phyloP scores from a whole-genome alignment of 768 basidiomycete species.

The Auriscalpium microsporum region DNA sequence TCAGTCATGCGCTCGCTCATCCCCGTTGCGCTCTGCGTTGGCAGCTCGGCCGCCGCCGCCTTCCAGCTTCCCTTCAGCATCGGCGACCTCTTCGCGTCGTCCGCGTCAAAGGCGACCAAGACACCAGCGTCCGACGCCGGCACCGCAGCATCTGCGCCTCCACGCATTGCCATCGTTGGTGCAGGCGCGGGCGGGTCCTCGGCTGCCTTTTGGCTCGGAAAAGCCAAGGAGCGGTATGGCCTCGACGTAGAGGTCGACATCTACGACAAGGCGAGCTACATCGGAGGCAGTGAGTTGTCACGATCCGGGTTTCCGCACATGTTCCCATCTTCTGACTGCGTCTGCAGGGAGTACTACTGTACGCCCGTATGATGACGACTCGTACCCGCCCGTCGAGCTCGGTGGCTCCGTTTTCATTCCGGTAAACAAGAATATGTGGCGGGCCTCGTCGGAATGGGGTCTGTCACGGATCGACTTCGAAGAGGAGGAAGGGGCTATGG shows the following conservation, averaged over 20 bases:
- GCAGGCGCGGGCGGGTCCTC: slow-evolving; percentile 85
- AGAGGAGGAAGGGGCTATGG: slow-evolving; percentile 43
- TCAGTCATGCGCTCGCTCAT: slow-evolving; percentile 8
- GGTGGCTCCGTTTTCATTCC: slow-evolving; percentile 85
- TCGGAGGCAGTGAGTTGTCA: slow-evolving; percentile 73
- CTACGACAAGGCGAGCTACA: slow-evolving; percentile 66
- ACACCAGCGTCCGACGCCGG: background rate
- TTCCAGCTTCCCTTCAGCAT: slow-evolving; percentile 47
- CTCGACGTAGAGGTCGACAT: slow-evolving; percentile 74
- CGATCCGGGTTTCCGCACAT: background rate
- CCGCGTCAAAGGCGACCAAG: background rate
- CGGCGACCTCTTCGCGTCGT: background rate
- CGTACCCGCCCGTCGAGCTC: slow-evolving; percentile 61
- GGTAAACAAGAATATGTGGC: slow-evolving; percentile 60
- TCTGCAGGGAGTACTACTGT: slow-evolving; percentile 66
- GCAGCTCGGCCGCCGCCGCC: slow-evolving; percentile 18
- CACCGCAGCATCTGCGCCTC: background rate
- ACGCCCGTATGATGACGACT: slow-evolving; percentile 56
- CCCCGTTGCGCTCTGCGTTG: slow-evolving; percentile 16
- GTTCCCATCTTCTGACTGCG: background rate
- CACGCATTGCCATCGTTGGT: slow-evolving; percentile 74
- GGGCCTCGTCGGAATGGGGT: slow-evolving; percentile 77
- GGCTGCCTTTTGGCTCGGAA: slow-evolving; percentile 77
- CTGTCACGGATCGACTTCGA: slow-evolving; percentile 42
- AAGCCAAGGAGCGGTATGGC: slow-evolving; percentile 62